Evolutionary conservation across 768 basidiomycete genomes (phyloP).

Genomic region (Xerocomellus dryophilus): DNA sequence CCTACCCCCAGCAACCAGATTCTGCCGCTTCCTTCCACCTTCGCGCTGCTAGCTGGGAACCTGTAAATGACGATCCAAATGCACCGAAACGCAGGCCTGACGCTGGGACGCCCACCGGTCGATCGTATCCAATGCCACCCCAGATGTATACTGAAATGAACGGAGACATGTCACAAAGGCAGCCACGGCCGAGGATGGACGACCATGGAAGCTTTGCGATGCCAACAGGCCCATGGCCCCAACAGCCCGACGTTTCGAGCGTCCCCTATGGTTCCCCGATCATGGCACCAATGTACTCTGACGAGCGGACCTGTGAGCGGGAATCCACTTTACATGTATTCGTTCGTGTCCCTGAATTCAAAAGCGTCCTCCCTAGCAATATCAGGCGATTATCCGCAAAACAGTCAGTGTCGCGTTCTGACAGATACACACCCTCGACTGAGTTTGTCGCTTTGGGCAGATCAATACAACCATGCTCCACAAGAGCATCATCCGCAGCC

Average conservation of each 20-base stretch:
- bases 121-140: conserved; percentile 35
- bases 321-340: conserved; percentile 7
- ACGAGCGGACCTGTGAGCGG: conserved; percentile 53
- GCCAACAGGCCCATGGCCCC: conserved; percentile 33
- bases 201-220: conserved; percentile 30
- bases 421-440: conserved; percentile 14
- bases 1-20: conserved; percentile 30
- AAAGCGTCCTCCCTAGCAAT: conserved; percentile 33
- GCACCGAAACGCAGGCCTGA: conserved; percentile 37
- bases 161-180: conserved; percentile 30
- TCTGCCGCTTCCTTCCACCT: conserved; percentile 46
- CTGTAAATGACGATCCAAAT: conserved; percentile 35
- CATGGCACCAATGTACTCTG: conserved; percentile 50
- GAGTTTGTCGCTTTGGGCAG: conserved; percentile 19
- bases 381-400: conserved; percentile 42
- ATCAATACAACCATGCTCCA: conserved; percentile 33
- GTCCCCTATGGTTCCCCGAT: conserved; percentile 44
- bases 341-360: conserved; percentile 15
- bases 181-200: conserved; percentile 30
- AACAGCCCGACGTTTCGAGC: conserved; percentile 31
- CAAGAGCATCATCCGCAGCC: conserved; percentile 34
- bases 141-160: conserved; percentile 36
- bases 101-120: conserved; percentile 30
- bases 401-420: conserved; percentile 37
- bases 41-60: conserved; percentile 61